Percentiles rank a stretch among this genome's conserved stretches.
Evolutionary conservation across 345 rosid genomes (phyloP).

Genomic region (Moricandia arvensis): DNA sequence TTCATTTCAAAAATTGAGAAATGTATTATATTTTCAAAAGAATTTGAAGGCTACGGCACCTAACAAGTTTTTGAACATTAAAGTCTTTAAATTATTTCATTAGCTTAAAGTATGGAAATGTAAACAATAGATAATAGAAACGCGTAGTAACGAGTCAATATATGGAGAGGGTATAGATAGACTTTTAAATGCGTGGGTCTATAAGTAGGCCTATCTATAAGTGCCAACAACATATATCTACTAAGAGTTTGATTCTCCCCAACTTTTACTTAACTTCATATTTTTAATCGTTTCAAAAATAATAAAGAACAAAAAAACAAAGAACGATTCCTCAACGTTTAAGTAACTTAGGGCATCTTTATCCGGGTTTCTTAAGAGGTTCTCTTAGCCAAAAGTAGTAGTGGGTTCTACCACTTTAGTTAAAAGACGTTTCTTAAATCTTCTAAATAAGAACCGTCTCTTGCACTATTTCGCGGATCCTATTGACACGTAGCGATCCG

Average conservation of each 20-base stretch:
- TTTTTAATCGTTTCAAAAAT: background rate
- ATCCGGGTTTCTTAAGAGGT: too few relatives aligned
- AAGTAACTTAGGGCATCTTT: too few relatives aligned
- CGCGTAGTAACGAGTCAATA: constrained; percentile 9
- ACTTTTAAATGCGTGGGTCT: background rate
- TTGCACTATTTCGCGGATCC: too few relatives aligned
- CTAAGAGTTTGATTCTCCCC: background rate
- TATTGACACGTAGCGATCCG: too few relatives aligned
- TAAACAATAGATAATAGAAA: background rate
- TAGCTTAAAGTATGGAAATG: background rate
- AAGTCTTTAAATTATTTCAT: background rate
- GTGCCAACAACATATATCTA: background rate
- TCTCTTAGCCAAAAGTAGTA: too few relatives aligned
- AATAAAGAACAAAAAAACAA: background rate
- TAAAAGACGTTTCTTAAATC: too few relatives aligned
- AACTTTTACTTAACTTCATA: background rate
- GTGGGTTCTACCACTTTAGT: too few relatives aligned
- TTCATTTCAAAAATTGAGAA: background rate
- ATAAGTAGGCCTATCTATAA: background rate
- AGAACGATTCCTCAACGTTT: background rate
- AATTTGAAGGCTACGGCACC: background rate
- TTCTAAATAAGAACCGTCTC: too few relatives aligned
- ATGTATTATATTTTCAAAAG: background rate
- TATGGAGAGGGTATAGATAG: background rate
- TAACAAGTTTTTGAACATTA: constrained; percentile 1